phyloP scores from a whole-genome alignment of 2,329 filamentous ascomycete species.

The Colletotrichum sojae region DNA sequence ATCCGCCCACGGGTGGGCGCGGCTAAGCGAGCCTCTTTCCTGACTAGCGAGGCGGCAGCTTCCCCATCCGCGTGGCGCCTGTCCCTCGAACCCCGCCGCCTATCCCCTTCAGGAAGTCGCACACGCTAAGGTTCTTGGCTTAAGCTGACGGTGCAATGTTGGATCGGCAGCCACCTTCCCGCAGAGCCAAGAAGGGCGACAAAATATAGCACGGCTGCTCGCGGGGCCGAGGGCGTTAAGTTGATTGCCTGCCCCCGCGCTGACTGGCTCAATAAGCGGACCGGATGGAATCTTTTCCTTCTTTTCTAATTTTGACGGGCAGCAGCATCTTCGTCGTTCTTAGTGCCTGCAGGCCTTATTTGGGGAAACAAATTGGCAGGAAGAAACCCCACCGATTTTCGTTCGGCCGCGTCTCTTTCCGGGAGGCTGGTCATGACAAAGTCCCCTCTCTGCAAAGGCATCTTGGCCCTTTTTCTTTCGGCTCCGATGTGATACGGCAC shows the following conservation, averaged over 20 bases:
- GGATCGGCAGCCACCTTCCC: conserved; percentile 32
- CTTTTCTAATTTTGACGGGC: conserved; percentile 20
- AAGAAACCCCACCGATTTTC: neutral
- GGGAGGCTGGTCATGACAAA: conserved; percentile 6
- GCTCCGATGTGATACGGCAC: neutral
- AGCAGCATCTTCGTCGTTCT: neutral
- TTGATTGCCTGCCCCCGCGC: conserved; percentile 16
- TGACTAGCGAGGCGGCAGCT: conserved; percentile 12
- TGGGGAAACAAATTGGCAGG: conserved; percentile 1
- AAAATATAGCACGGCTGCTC: conserved; percentile 37
- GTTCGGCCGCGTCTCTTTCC: neutral
- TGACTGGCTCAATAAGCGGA: conserved; percentile 38
- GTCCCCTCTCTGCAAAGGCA: no score
- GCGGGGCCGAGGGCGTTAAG: conserved; percentile 14
- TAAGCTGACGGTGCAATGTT: conserved; percentile 21
- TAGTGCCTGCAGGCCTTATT: conserved; percentile 7
- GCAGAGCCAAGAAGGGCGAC: conserved; percentile 9
- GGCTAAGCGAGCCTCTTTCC: conserved; percentile 28
- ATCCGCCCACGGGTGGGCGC: conserved; percentile 35
- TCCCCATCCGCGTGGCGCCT: conserved; percentile 21
- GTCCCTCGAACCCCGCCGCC: no score
- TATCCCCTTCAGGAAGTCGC: conserved; percentile 12
- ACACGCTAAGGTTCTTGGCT: conserved; percentile 12
- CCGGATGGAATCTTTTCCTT: neutral
- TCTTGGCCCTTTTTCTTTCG: neutral